Conservation (phyloP, 2,329 filamentous ascomycete species). For the Clonostachys rhizophaga region DNA sequence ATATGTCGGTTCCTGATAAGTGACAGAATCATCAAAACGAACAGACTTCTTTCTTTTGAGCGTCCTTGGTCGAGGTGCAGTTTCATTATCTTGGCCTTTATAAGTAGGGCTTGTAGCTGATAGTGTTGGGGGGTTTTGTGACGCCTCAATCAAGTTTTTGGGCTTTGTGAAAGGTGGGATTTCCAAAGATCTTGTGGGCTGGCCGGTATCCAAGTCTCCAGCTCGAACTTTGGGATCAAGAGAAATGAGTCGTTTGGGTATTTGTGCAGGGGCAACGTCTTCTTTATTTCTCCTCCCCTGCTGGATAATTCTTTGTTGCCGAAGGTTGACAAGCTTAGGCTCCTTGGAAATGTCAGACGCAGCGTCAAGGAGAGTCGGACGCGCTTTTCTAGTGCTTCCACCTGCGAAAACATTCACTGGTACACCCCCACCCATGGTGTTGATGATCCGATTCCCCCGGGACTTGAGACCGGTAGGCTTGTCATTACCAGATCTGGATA, state of each 20-base stretch:
- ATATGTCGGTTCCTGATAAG: not conserved
- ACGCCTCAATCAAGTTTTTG: too few species aligned
- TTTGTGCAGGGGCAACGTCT: constrained; percentile 26
- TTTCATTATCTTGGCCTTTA: too few species aligned
- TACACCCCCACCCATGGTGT: too few species aligned
- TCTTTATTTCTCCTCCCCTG: constrained; percentile 32
- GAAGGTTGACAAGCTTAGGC: constrained; percentile 30
- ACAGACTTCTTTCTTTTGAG: constrained; percentile 13
- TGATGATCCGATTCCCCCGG: too few species aligned
- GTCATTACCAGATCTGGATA: too few species aligned
- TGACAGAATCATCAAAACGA: constrained; percentile 12
- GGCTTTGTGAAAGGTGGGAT: too few species aligned
- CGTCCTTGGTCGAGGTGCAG: too few species aligned
- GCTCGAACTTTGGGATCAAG: constrained; percentile 16
- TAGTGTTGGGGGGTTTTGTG: too few species aligned
- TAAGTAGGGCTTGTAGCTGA: too few species aligned
- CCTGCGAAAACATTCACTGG: constrained; percentile 37
- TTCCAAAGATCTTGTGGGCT: too few species aligned
- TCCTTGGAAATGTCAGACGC: constrained; percentile 29
- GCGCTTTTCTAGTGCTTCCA: constrained; percentile 29
- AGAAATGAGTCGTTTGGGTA: constrained; percentile 17
- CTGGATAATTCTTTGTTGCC: constrained; percentile 30
- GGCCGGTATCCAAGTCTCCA: too few species aligned
- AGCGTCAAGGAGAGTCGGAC: constrained; percentile 20
- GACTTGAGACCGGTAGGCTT: too few species aligned